A percentile compares a stretch with the other conserved stretches of the same genome.
phyloP scores from a whole-genome alignment of 1,284 basidiomycete species.

The Rhodotorula mucilaginosa region DNA sequence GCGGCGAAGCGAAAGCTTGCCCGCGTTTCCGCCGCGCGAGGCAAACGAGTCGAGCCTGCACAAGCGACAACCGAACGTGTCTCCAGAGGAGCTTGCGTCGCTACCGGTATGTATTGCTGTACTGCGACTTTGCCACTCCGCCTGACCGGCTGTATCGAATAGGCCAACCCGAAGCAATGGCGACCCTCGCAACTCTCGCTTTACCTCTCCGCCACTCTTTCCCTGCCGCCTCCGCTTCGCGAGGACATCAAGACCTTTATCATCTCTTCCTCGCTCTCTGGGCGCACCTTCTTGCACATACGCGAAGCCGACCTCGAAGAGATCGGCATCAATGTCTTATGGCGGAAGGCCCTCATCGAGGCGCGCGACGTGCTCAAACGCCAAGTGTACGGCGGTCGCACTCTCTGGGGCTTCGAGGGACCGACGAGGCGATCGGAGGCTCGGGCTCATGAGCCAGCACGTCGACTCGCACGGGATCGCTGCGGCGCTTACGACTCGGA shows the following conservation, averaged over 20 bases:
- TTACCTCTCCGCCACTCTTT: constrained; percentile 30
- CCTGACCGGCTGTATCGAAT: not conserved
- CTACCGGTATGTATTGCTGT: constrained; percentile 11
- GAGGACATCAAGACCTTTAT: constrained; percentile 41
- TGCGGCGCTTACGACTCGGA: constrained; percentile 25
- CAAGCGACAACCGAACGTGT: not conserved
- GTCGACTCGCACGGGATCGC: not conserved
- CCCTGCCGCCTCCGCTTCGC: constrained; percentile 16
- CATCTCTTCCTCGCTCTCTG: constrained; percentile 33
- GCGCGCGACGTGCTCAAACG: constrained; percentile 28
- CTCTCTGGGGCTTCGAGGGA: constrained; percentile 36
- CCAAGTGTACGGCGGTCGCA: constrained; percentile 21
- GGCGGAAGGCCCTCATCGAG: constrained; percentile 17
- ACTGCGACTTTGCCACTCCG: not conserved
- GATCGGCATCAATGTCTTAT: constrained; percentile 41
- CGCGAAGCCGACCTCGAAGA: constrained; percentile 38
- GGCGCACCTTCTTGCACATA: constrained; percentile 42
- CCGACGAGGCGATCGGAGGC: too few species aligned
- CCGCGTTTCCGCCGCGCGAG: constrained; percentile 12
- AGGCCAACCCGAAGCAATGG: constrained; percentile 37
- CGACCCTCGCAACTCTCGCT: constrained; percentile 36
- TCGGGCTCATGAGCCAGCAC: not conserved
- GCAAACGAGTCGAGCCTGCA: not conserved
- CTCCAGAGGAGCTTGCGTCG: constrained; percentile 5
- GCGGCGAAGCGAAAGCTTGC: constrained; percentile 32